These are phyloP conservation scores for Mortierella antarctica DNA, from an alignment of 192 early-diverging fungal species.

Conservation along the genomic window DNA sequence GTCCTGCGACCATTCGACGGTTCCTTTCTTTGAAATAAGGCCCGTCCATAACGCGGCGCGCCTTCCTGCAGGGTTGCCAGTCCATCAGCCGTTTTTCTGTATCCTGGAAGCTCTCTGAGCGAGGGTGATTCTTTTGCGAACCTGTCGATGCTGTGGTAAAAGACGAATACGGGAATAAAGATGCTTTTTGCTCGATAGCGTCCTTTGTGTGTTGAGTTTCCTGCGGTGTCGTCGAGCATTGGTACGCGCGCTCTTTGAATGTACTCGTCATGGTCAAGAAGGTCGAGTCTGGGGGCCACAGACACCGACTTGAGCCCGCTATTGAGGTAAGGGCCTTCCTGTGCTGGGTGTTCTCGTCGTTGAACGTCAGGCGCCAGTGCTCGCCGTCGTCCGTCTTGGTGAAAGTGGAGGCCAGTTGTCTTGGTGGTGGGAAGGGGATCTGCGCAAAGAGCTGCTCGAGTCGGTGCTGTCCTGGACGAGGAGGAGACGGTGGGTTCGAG, in stretches of 20 bases:
- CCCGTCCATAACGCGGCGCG: conserved; percentile 26
- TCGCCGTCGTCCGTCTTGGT: not conserved
- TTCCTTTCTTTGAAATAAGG: conserved; percentile 39
- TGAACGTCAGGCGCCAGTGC: no score
- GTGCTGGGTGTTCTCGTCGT: not conserved
- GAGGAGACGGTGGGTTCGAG: conserved; percentile 22
- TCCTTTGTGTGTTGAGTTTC: no score
- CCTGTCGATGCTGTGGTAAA: not conserved
- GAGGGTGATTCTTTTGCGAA: conserved; percentile 14
- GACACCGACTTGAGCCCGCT: conserved; percentile 34
- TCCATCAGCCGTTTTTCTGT: conserved; percentile 12
- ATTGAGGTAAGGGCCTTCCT: conserved; percentile 40
- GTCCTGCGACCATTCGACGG: conserved; percentile 21
- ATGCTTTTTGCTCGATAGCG: no score
- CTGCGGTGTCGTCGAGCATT: conserved; percentile 3
- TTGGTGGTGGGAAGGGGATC: not conserved
- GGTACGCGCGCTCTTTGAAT: conserved; percentile 7
- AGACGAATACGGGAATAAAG: not conserved
- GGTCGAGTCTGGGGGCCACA: conserved; percentile 44
- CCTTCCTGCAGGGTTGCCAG: conserved; percentile 30
- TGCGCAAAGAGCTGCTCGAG: not conserved
- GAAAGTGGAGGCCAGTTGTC: not conserved
- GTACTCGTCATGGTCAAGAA: conserved; percentile 34
- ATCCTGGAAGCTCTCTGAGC: conserved; percentile 20
- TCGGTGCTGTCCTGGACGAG: conserved; percentile 5